Evolutionary conservation across 163 green algal genomes (phyloP), one percentile per base, ranked within the genome.

Genomic region (Scenedesmus sp.): DNA sequence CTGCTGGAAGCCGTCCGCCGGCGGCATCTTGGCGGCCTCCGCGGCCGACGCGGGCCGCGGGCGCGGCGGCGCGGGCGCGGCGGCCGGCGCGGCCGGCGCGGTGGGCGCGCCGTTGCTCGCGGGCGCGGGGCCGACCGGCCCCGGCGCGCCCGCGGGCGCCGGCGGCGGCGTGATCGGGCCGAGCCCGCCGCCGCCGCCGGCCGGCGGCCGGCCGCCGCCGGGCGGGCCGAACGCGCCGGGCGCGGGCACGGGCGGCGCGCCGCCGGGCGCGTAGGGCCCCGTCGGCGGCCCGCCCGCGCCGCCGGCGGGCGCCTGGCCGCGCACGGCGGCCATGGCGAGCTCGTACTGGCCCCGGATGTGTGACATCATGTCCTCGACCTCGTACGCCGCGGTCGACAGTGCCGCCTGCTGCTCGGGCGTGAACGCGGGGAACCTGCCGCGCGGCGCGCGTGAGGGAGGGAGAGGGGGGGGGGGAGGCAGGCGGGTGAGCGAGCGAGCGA

Each of bases 331-430:
- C 62, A 69, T 74, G 20, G 53, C 74, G 2, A 75, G 63, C 45
- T 80, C 71, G 17, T 72, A 72, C 62, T 81, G 74, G 20, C 60
- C 63, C n/a, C 53, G 44, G 31, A 65, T 65, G 51, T 75, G 63
- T 34, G 36, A 45, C 63, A 81, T 75, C 62, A 81, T 65, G 74
- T 81, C 74, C 51, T 81, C 74, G 14, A 81, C 50, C 36, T 81
- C 74, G 26, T 74, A 74, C 20, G 74, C 74, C 6, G 29, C 29
- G 18, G 54, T 50, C 7, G 44, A 64, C 24, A 75, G 74, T 26
- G 50, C 74, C 7, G 74, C 63, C 54, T 77, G 69, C 69, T 77
- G 69, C 54, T 67, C 53, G 3, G 34, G 24, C 53, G 18, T 77
- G 69, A 77, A 77, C 4, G 69, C 53, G 2, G 69, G 53, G 54